Evolutionary conservation across 805 yeast genomes (phyloP), one percentile per base, ranked within the genome.

Genomic region (Starmerella roubikii): DNA sequence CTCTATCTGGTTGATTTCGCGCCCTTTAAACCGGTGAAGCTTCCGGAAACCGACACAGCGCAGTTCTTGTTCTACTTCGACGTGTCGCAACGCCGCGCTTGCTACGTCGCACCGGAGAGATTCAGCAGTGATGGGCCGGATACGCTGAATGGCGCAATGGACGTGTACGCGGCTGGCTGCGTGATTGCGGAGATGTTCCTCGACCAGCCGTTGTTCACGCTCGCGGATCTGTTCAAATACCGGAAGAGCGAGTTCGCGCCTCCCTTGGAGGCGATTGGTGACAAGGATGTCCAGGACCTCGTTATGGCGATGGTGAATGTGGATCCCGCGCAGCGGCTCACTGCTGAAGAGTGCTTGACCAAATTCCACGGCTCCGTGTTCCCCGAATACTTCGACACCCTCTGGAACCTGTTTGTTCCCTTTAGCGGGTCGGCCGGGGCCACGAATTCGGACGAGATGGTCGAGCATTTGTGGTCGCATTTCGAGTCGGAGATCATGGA

Each of bases 51-150:
- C 49, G 88, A 91, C 53, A 96, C 97, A 0, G 80, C 86, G 11
- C 88, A 80, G 45, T 91, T 81, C 51, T 75, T 91, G 1, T 91
- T 88, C 54, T 91, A 78, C 58, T 91, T 86, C 55, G 97, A 91
- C 59, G 82, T 88, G 3, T 80, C 93, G 2, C 82, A 74, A 54
- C 66, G 96, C 47, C 68, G 94, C 51, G 71, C 74, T 2, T 91
- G 98, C 58, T 88, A 88, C 57, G 58, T 91, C 31, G 97, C 98
- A 0, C 98, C 98, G 0, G 98, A 91, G 55, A 64, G 98, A 47
- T 88, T 91, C 52, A 48, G 60, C 4, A 53, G 53, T 2, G 57
- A 52, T 4, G 50, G 46, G 11, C 42, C 34, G 3, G 55, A 50
- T 5, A 49, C 49, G 30, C 54, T 81, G 22, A 68, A 76, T 1